Base-by-base conservation (phyloP, 1,139 yeast species). In the Debaryomyces coudertii region DNA sequence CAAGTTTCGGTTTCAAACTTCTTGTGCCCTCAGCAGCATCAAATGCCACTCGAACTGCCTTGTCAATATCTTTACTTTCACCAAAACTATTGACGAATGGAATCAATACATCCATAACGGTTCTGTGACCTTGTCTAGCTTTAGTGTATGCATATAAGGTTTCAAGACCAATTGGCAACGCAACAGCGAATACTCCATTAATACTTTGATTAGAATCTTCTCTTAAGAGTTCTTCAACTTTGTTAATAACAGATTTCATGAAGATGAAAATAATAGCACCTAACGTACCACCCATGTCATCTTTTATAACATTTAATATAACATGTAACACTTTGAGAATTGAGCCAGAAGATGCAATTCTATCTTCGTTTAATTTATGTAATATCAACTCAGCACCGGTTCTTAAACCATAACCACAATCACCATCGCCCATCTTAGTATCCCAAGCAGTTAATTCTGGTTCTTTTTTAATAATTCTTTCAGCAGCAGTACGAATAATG, bases 271-370 rank as follows among this genome's bases (percentile, higher is more conserved):
- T 62, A 38, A 77, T 68, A 1, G 80, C 82, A 3, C 81, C 82
- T 33, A 76, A 65, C 11, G 82, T 77, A 15, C 82, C 82, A 12
- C 82, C 82, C 82, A 77, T 77, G 45, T 69, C 70, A 43, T 74
- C 76, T 40, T 76, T 74, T 36, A 77, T 69, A 24, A 74, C 65
- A 18, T 66, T 57, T 22, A 66, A 57, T 33, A 69, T 65, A 37
- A 82, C 64, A 46, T 63, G 67, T 50, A 73, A 59, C 28, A 68
- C 67, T 12, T 58, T 58, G 40, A 58, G 46, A 14, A 58, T 55
- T 8, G 59, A 53, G 7, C 60, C 60, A 12, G 51, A 40, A 5
- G 47, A 40, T 8, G 57, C 49, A 53, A 54, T 44, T n/a, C 36
- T 43, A 9, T 65, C 57, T 18, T 68, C 65, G 28, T 77, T 56